Base-by-base conservation (phyloP, 805 yeast species). In the Candida piceae region DNA sequence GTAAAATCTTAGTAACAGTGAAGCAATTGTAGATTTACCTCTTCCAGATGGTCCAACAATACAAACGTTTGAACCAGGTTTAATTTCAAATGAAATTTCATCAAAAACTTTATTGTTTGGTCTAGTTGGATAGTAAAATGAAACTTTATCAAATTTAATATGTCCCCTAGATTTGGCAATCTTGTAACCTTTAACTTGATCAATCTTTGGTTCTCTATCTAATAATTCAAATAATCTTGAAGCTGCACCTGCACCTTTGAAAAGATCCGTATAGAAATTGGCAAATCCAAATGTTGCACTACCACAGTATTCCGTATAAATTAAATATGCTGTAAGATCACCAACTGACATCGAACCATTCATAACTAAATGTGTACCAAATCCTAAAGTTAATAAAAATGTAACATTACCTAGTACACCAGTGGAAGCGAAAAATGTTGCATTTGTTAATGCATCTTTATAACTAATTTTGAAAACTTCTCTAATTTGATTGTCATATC, bases 211-310 rank as follows among this genome's bases (percentile, higher is more conserved):
- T 44, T 78, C 69, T 58, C 85, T 73, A 45, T 88, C 96, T 42
- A 82, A 75, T 32, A 90, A 67, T 60, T 89, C 97, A 64, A 89
- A 89, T 33, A 89, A 73, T 43, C 97, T 70, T 33, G 90, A 83
- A 0, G 96, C 95, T 0, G 97, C 97, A 39, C 97, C 97, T 3
- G 93, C 84, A 38, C 97, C 97, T 64, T 90, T 90, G 94, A 90
- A 90, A 40, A 90, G 65, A 58, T 90, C 97, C 2, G 95, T 81
- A 55, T 89, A 90, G 58, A 90, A 90, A 49, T 83, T 84, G 0
- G 96, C 90, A 25, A 90, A 62, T 0, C 97, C 97, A 62, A 84
- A 84, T 49, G 90, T 84, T 1, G 97, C 88, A 29, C 85, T 71
- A 1, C 97, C 97, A 2, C 97, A 85, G 58, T 87, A 90, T 9